Conservation (phyloP, 768 basidiomycete species). For the Collybia sp. region DNA sequence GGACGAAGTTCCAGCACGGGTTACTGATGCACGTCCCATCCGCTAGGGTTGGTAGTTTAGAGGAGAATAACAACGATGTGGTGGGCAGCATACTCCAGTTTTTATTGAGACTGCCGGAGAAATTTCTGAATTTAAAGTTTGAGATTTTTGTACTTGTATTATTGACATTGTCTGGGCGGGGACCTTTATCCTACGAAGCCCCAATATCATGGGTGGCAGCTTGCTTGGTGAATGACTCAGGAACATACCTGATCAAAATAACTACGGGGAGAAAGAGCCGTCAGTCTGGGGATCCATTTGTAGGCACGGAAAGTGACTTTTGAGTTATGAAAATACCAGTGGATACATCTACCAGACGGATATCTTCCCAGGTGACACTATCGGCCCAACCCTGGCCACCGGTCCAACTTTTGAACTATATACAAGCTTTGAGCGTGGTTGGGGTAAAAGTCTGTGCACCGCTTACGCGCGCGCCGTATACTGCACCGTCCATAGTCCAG, state of each 20-base stretch:
- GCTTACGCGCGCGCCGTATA: conserved; percentile 38
- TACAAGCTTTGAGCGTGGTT: conserved; percentile 6
- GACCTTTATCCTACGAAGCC: conserved; percentile 21
- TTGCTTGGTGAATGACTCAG: too few species aligned
- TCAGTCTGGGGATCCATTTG: not conserved
- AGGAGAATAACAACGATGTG: not conserved
- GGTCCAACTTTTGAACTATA: conserved; percentile 43
- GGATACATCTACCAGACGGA: conserved; percentile 36
- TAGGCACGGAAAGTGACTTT: conserved; percentile 21
- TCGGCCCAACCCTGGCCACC: conserved; percentile 42
- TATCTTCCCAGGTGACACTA: conserved; percentile 45
- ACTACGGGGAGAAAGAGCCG: conserved; percentile 16
- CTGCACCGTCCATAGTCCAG: conserved; percentile 45
- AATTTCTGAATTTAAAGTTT: conserved; percentile 30
- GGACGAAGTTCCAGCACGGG: conserved; percentile 34
- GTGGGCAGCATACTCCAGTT: conserved; percentile 29
- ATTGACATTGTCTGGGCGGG: conserved; percentile 23
- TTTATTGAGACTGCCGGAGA: conserved; percentile 24
- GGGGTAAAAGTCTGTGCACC: not conserved
- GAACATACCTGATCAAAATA: conserved; percentile 40
- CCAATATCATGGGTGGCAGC: too few species aligned
- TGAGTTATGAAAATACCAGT: conserved; percentile 44
- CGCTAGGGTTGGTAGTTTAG: conserved; percentile 15
- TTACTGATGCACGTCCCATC: conserved; percentile 33
- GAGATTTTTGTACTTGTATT: conserved; percentile 29